A percentile compares a stretch with the other conserved stretches of the same genome.
Evolutionary conservation across 73 alveolate genomes (phyloP).

Genomic region (Paramecium pentaurelia): DNA sequence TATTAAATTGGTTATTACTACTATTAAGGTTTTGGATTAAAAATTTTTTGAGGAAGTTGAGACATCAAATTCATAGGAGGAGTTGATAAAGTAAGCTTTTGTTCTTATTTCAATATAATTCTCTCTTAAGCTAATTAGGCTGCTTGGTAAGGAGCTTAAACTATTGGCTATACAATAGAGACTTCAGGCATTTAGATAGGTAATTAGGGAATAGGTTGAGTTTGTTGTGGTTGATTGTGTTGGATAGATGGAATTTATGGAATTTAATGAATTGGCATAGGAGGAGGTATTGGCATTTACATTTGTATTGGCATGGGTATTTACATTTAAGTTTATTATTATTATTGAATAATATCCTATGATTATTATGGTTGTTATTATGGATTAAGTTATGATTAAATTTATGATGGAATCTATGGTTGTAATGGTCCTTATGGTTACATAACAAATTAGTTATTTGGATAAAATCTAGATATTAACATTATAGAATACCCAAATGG

Average conservation of each 20-base stretch:
- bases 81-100: neutral
- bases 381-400: neutral
- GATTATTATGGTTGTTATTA: neutral
- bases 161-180: neutral
- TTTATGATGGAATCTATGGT: neutral
- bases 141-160: constrained; percentile 12
- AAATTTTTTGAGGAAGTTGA: neutral
- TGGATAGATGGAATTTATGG: neutral
- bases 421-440: neutral
- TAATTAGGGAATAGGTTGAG: neutral
- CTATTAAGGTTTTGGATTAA: neutral
- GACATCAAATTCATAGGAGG: neutral
- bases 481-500: neutral
- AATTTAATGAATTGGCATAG: neutral
- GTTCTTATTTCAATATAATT: neutral
- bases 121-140: constrained; percentile 36
- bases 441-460: neutral
- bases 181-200: neutral
- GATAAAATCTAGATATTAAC: neutral
- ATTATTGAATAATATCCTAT: neutral
- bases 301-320: neutral
- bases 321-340: neutral
- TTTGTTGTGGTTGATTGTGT: neutral
- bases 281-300: neutral
- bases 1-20: neutral